phyloP scores from a whole-genome alignment of 2,329 filamentous ascomycete species.

The Zasmidium angulare region DNA sequence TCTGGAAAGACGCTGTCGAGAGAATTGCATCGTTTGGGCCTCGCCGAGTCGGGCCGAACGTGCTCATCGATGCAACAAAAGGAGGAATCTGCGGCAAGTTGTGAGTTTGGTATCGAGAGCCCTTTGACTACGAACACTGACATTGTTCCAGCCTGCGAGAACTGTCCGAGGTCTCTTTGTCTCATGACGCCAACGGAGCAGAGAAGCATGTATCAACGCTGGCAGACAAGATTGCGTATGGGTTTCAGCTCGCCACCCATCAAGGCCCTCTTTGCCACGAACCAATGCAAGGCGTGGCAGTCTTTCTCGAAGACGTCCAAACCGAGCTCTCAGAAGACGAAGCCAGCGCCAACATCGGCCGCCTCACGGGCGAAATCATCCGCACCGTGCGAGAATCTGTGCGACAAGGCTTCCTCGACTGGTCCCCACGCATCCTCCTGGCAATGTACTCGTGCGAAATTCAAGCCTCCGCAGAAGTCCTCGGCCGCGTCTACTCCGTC shows the following conservation, averaged over 20 bases:
- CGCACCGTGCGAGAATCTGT: slow-evolving; percentile 84
- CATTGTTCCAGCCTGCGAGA: slow-evolving; percentile 29
- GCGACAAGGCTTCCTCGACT: slow-evolving; percentile 83
- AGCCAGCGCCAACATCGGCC: slow-evolving; percentile 66
- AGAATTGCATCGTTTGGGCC: slow-evolving; percentile 90
- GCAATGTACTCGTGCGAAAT: slow-evolving; percentile 99
- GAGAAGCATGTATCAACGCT: slow-evolving; percentile 47
- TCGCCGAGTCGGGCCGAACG: slow-evolving; percentile 78
- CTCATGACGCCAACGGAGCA: slow-evolving; percentile 2
- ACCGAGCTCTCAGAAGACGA: slow-evolving; percentile 59
- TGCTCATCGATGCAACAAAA: slow-evolving; percentile 80
- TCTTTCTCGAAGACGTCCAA: slow-evolving; percentile 79
- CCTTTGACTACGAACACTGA: slow-evolving; percentile 27
- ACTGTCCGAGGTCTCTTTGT: slow-evolving; percentile 18
- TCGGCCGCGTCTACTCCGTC: slow-evolving; percentile 95
- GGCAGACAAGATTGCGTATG: slow-evolving; percentile 86
- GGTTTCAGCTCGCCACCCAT: slow-evolving; percentile 86
- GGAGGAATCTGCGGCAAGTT: slow-evolving; percentile 71
- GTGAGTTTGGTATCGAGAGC: slow-evolving; percentile 47
- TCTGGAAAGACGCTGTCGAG: slow-evolving; percentile 75
- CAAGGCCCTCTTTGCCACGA: slow-evolving; percentile 92
- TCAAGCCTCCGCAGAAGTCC: slow-evolving; percentile 89
- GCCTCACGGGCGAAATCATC: slow-evolving; percentile 90
- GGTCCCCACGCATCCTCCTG: slow-evolving; percentile 90
- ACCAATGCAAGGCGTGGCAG: slow-evolving; percentile 87